Evolutionary conservation across 306 rosid genomes (phyloP), one percentile per base, ranked within the genome.

Genomic region (Medicago arabica): DNA sequence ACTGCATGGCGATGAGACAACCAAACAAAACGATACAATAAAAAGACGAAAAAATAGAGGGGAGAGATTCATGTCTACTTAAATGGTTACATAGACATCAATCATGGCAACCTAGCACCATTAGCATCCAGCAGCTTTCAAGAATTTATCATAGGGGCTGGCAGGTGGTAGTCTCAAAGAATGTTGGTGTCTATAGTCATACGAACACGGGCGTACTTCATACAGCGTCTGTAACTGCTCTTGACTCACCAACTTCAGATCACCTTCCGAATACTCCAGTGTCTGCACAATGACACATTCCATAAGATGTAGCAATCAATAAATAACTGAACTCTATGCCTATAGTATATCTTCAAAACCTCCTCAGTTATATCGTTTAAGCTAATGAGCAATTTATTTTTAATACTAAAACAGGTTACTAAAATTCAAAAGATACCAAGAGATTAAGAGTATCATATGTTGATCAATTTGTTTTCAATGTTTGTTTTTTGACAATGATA

Each of bases 41-140:
- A 34, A 46, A 6, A 17, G 2, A 28, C 8, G 31, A 40, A 23
- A 44, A 65, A 2, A 9, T 3, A 65, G 2, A 7, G 12, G 23
- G n/a, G 8, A 14, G 28, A 9, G 51, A 18, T 80, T 38, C 63
- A 65, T 66, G 43, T 75, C 71, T 41, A 46, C 64, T 70, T 39
- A 76, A 17, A 66, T 40, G 79, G 61, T 68, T 78, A 71, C 75
- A 72, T 23, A 44, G 60, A 67, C 18, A 55, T 67, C 73, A 54
- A 72, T 10, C 69, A 28, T 58, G 17, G 41, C 44, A 74, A 69
- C 38, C 69, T 34, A 9, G 31, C 47, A 51, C 43, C 82, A 74
- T 80, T 81, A 88, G 86, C 94, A 89, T 80, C 97, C 90, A 43
- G 98, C 96, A 51, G 98, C 97, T 87, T 87, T 90, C 85, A 94